Evolutionary conservation across 345 rosid genomes (phyloP).

Genomic region (Eucalyptus viminalis): DNA sequence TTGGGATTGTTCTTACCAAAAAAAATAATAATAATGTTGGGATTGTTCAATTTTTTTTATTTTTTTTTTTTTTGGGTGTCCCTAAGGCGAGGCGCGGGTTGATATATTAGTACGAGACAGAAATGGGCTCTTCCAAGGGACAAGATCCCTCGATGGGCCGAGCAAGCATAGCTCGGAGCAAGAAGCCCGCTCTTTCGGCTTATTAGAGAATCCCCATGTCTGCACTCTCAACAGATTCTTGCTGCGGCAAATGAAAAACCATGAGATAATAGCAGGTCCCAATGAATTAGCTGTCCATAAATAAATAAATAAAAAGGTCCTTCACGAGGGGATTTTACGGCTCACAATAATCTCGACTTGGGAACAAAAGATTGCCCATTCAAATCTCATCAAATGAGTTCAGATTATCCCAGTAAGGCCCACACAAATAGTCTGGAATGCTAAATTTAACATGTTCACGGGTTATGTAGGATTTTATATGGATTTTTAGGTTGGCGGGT

Average conservation of each 20-base stretch:
- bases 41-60: too few species aligned
- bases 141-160: neutral
- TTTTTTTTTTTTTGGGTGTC: neutral
- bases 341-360: neutral
- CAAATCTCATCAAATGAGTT: neutral
- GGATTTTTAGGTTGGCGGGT: fast-evolving
- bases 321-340: neutral
- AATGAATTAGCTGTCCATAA: neutral
- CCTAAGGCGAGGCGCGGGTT: neutral
- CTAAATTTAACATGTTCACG: neutral
- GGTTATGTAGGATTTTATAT: neutral
- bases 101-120: neutral
- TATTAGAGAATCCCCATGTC: neutral
- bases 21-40: neutral
- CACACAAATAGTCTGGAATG: neutral
- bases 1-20: neutral
- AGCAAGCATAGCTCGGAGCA: neutral
- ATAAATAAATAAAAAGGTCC: neutral
- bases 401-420: neutral
- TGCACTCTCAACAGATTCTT: neutral
- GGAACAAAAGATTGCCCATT: neutral
- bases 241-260: neutral
- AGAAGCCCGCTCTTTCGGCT: neutral
- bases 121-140: neutral
- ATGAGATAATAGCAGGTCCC: neutral